Percentiles rank a stretch among this genome's conserved stretches.
Conservation (phyloP, 2,329 filamentous ascomycete genomes). For the Exophiala lecanii-corni region DNA sequence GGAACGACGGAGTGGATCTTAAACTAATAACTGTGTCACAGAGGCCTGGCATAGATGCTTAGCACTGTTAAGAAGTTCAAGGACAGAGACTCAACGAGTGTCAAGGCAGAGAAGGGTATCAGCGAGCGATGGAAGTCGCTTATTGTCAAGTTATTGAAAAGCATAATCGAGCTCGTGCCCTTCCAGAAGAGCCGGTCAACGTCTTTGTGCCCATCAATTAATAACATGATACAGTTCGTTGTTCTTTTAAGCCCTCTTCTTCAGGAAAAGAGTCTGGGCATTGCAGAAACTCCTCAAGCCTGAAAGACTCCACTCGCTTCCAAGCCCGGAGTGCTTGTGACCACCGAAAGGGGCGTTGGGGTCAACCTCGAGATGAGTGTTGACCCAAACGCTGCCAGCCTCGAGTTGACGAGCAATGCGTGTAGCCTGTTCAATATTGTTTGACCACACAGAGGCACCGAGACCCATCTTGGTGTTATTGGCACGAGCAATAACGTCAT, state of each 20-base stretch:
- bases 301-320: constrained; percentile 28
- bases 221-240: not conserved
- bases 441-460: constrained; percentile 55
- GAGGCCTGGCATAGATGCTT: too few relatives aligned
- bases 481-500: constrained; percentile 54
- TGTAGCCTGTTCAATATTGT: constrained; percentile 48
- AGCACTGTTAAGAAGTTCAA: too few relatives aligned
- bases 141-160: too few relatives aligned
- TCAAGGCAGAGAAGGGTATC: too few relatives aligned
- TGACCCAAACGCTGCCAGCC: constrained; percentile 59
- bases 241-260: constrained; percentile 14
- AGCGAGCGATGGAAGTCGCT: too few relatives aligned
- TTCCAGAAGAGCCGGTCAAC: too few relatives aligned
- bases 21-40: too few relatives aligned
- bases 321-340: constrained; percentile 31
- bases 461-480: constrained; percentile 53
- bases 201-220: too few relatives aligned
- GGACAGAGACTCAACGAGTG: too few relatives aligned
- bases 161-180: too few relatives aligned
- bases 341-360: constrained; percentile 27
- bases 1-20: too few relatives aligned
- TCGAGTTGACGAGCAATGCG: constrained; percentile 52
- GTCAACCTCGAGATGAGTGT: constrained; percentile 33
- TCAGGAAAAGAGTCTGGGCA: constrained; percentile 23
- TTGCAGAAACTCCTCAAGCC: constrained; percentile 28